Evolutionary conservation across 2,329 filamentous ascomycete species (phyloP).

Genomic region (Penicillium fuscoglaucum): DNA sequence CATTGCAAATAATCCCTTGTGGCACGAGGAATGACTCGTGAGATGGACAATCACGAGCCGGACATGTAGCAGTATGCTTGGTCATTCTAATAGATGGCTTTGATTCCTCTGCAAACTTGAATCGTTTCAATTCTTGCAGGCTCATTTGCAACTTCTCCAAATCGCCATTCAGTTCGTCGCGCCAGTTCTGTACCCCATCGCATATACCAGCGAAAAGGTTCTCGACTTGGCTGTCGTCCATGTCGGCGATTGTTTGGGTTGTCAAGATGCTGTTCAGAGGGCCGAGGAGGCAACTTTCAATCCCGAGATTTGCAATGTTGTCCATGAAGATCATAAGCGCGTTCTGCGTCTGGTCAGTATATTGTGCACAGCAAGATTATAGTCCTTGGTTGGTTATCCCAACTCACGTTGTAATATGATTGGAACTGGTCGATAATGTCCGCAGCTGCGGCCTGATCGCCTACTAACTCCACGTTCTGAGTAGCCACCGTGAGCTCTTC

Average conservation of each 20-base stretch:
- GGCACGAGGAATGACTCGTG: no score
- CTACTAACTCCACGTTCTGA: constrained; percentile 1
- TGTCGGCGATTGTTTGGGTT: neutral
- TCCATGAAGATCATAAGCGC: neutral
- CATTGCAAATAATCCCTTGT: no score
- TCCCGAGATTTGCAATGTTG: neutral
- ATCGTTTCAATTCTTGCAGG: constrained; percentile 8
- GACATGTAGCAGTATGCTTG: rapidly evolving
- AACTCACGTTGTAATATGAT: constrained; percentile 26
- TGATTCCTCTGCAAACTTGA: neutral
- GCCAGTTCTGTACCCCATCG: neutral
- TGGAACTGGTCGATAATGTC: constrained; percentile 29
- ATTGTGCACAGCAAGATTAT: neutral
- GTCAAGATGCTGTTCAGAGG: neutral
- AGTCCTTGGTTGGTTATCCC: neutral
- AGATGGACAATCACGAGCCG: no score
- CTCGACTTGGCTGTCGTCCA: neutral
- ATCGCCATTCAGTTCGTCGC: neutral
- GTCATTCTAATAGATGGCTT: no score
- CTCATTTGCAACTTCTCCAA: neutral
- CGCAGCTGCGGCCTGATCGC: constrained; percentile 39
- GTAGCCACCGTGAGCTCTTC: neutral
- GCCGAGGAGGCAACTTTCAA: constrained; percentile 3
- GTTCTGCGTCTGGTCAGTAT: neutral
- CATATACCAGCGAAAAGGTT: neutral